Percentiles rank a stretch among this genome's conserved stretches.
These are phyloP conservation scores for Deakozyma indianensis DNA, from an alignment of 805 yeast genomes.

Conservation along the genomic window DNA sequence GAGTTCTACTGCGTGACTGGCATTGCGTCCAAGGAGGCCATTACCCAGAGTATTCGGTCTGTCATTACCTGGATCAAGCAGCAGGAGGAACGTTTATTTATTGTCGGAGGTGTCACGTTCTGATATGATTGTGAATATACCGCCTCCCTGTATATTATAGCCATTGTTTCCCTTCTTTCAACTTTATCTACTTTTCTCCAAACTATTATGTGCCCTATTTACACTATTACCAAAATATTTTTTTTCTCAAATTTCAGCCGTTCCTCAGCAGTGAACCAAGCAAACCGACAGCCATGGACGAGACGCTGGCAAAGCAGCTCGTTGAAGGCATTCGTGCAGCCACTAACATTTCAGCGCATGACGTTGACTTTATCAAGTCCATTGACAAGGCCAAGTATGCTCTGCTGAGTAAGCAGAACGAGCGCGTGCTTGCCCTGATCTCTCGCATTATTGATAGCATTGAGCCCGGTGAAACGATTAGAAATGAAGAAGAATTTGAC, in stretches of 20 bases:
- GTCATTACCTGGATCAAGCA: conserved; percentile 66
- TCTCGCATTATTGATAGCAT: conserved; percentile 12
- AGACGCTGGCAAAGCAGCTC: conserved; percentile 41
- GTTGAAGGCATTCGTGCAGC: conserved; percentile 28
- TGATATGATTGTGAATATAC: conserved; percentile 11
- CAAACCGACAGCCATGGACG: conserved; percentile 5
- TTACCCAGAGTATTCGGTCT: conserved; percentile 46
- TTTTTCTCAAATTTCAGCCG: too few relatives aligned
- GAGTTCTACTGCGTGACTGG: conserved; percentile 52
- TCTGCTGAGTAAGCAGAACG: conserved; percentile 25
- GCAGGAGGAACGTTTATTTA: conserved; percentile 56
- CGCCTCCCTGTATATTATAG: not conserved
- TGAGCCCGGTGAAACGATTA: conserved; percentile 15
- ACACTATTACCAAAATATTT: not conserved
- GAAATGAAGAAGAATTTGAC: conserved; percentile 29
- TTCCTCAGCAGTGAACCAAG: too few relatives aligned
- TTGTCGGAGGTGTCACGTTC: conserved; percentile 59
- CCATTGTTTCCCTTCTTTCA: not conserved
- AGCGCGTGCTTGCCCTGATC: conserved; percentile 12
- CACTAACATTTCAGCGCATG: conserved; percentile 40
- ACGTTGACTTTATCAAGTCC: conserved; percentile 54
- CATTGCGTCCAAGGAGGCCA: conserved; percentile 38
- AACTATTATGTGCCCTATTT: not conserved
- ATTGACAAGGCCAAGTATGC: conserved; percentile 33
- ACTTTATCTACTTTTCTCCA: not conserved